Percentiles rank a stretch among this genome's conserved stretches.
These are phyloP conservation scores for Cicer arietinum DNA, from an alignment of 306 rosid genomes.

Conservation along the genomic window DNA sequence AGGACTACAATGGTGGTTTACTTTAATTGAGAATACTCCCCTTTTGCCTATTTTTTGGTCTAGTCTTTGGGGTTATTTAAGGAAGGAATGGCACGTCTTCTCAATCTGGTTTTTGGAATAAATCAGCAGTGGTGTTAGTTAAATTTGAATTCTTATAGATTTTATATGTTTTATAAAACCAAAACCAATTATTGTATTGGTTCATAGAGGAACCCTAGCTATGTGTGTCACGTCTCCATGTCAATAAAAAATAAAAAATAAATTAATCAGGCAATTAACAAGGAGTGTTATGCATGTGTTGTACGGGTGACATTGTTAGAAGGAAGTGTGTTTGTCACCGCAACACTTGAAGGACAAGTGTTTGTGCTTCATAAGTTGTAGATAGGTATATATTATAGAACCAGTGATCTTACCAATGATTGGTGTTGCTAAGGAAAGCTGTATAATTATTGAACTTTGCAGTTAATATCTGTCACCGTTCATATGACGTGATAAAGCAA, in stretches of 20 bases:
- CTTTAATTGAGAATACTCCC: neutral
- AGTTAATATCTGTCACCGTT: constrained; percentile 9
- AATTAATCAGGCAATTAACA: neutral
- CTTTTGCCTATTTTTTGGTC: neutral
- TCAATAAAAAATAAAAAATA: neutral
- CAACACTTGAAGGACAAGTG: neutral
- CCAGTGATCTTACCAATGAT: neutral
- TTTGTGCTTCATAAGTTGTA: neutral
- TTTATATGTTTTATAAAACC: constrained; percentile 8
- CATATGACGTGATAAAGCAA: neutral
- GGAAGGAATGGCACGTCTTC: neutral
- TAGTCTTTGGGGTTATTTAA: neutral
- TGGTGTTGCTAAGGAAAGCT: constrained; percentile 11
- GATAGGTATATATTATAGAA: neutral
- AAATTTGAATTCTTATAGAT: neutral
- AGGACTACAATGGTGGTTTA: too few species aligned
- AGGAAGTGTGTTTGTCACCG: neutral
- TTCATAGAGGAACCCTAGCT: neutral
- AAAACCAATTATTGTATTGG: constrained; percentile 13
- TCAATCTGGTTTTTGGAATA: neutral
- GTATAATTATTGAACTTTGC: neutral
- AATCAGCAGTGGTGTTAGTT: neutral
- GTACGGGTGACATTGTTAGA: neutral
- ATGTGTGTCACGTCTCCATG: neutral
- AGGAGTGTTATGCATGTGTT: neutral